Evolutionary conservation across 2,329 filamentous ascomycete genomes (phyloP), one percentile per base, ranked within the genome.

Genomic region (Trichoderma atrobrunneum): DNA sequence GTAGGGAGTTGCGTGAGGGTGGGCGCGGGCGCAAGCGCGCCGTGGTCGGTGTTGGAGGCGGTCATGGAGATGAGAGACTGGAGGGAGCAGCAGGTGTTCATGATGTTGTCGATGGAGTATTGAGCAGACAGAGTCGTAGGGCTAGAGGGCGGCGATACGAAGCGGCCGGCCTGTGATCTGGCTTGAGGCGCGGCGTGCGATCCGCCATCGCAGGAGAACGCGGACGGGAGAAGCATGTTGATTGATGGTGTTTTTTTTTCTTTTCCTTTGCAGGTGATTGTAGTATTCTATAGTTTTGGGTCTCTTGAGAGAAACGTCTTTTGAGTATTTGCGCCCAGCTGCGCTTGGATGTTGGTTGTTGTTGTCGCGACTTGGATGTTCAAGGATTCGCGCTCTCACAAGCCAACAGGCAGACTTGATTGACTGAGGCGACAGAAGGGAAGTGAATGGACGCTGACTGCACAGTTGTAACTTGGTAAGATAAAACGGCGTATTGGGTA

Each of bases 111-210:
- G 75, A 89, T 81, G 24, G 86, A 81, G 66, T 81, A 81, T 73
- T 85, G 82, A 26, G 85, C 79, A 51, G 84, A 84, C 60, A 82
- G 77, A 34, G 83, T 81, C 7, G 87, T 85, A 69, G 88, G 87
- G 79, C 87, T 87, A 76, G 88, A 83, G 70, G 89, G 89, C 64
- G 89, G 89, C 67, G 89, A 90, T 74, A 86, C 85, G 79, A 90
- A 86, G 77, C 87, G 83, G 59, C 85, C 78, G 34, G 84, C 78
- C 74, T 85, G 84, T 11, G 63, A 32, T 68, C 69, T 63, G 18
- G 62, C 28, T 5, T 21, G 57, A 34, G 69, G 75, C 43, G 75
- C 70, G 71, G 82, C 78, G 72, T 84, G 85, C 82, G 86, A 85
- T 34, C 57, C 57, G 78, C 85, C 79, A 78, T 89, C 88, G 86